Evolutionary conservation across 163 green algal genomes (phyloP), one percentile per base, ranked within the genome.

Genomic region (Volvox carteri): DNA sequence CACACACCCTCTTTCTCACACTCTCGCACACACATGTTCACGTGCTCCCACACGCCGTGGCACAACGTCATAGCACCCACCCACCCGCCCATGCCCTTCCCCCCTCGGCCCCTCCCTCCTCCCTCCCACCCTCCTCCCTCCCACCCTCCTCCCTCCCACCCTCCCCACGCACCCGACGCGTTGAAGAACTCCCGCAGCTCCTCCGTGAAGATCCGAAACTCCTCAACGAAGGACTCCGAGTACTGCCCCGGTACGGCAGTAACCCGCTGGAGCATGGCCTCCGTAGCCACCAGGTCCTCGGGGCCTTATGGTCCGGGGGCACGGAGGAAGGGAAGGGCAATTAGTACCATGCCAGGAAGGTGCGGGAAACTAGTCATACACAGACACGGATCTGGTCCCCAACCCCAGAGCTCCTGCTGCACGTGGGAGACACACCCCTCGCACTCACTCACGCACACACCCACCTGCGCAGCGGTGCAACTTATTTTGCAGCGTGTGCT

Each of bases 401-500:
- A n/a, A n/a, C n/a, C n/a, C n/a, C n/a, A n/a, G n/a, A n/a, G n/a
- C n/a, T 58, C 12, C 12, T 58, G 48, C 12, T 58, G 48, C 12
- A 23, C 12, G 48, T 58, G 48, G 48, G 48, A n/a, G n/a, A n/a
- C n/a, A n/a, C n/a, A n/a, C n/a, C n/a, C n/a, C n/a, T n/a, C n/a
- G n/a, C n/a, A n/a, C n/a, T n/a, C n/a, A n/a, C n/a, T 75, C 28
- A 7, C 60, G 28, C 4, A 72, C 14, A 39, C 28, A 72, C 60
- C 30, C 65, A 93, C 90, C 91, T 33, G 98, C 98, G 92, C 98
- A 98, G 87, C 98, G 94, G 93, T 99, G 98, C 84, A 99, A 94
- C 96, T 99, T 99, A 95, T 99, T 99, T 93, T 99, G 98, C 72
- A 99, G 96, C 37, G 98, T 99, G 95, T 99, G 98, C 95, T 99